phyloP scores from a whole-genome alignment of 2,329 filamentous ascomycete genomes.

The Podosphaera aphanis region DNA sequence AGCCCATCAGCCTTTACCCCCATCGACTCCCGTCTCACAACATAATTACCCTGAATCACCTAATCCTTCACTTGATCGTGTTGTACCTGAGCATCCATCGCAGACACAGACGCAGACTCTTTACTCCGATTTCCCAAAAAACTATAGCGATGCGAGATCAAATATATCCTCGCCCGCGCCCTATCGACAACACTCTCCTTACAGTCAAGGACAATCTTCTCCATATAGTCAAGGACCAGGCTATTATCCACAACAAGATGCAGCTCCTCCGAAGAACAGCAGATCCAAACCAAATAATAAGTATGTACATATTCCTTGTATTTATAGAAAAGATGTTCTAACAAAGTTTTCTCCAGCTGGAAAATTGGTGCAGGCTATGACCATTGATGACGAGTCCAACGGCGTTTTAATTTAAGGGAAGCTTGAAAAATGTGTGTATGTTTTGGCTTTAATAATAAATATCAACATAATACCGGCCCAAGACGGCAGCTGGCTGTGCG shows the following conservation, averaged over 20 bases:
- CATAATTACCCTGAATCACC: conserved; percentile 16
- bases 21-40: conserved; percentile 13
- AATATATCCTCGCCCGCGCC: conserved; percentile 11
- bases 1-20: conserved; percentile 16
- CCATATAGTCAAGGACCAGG: conserved; percentile 12
- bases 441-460: conserved; percentile 14
- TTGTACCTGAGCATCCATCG: conserved; percentile 27
- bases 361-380: conserved; percentile 33
- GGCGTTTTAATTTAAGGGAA: conserved; percentile 10
- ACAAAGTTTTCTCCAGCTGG: conserved; percentile 20
- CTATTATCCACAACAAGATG: conserved; percentile 20
- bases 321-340: conserved; percentile 9
- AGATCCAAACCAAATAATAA: conserved; percentile 21
- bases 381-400: conserved; percentile 18
- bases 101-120: conserved; percentile 12
- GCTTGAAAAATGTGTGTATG: conserved; percentile 8
- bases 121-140: conserved; percentile 12
- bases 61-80: conserved; percentile 25
- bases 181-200: no score
- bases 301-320: conserved; percentile 16
- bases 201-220: no score
- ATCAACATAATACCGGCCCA: conserved; percentile 3
- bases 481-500: conserved; percentile 10
- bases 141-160: conserved; percentile 9
- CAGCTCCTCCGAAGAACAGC: conserved; percentile 19